Percentiles rank a stretch among this genome's conserved stretches.
Conservation (phyloP, 257 asterid species). For the Henckelia pumila region DNA sequence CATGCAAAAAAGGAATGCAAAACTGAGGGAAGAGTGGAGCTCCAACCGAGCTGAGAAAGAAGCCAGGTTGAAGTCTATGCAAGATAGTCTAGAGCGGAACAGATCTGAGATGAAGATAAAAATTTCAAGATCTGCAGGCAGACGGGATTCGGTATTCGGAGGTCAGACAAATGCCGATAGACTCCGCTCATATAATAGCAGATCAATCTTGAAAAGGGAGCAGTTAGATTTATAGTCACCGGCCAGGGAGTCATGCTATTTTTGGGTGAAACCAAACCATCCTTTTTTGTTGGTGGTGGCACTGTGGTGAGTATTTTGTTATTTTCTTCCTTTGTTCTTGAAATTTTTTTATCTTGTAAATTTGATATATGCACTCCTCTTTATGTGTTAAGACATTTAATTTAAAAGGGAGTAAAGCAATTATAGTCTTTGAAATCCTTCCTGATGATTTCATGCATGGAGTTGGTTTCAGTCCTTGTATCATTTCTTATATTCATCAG, state of each 20-base stretch:
- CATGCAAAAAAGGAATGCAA: constrained; percentile 84
- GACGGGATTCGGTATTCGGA: constrained; percentile 38
- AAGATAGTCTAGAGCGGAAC: constrained; percentile 78
- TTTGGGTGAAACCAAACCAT: constrained; percentile 8
- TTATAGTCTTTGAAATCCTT: no score
- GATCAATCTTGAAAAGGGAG: constrained; percentile 50
- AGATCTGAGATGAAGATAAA: constrained; percentile 78
- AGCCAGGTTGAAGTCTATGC: constrained; percentile 82
- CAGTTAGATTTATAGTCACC: constrained; percentile 58
- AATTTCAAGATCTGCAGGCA: constrained; percentile 55
- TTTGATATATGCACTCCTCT: not conserved
- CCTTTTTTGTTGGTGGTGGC: not conserved
- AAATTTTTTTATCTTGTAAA: not conserved
- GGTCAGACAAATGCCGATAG: constrained; percentile 70
- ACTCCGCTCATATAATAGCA: constrained; percentile 61
- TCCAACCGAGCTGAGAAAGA: constrained; percentile 78
- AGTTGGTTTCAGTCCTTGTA: no score
- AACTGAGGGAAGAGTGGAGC: constrained; percentile 87
- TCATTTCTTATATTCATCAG: no score
- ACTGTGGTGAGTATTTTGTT: not conserved
- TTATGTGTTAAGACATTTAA: not conserved
- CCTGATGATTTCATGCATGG: no score
- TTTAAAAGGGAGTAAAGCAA: not conserved
- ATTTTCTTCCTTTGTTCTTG: not conserved
- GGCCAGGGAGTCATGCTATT: constrained; percentile 18